Conservation (phyloP, 2,329 filamentous ascomycete genomes). For the Sporothrix schenckii region DNA sequence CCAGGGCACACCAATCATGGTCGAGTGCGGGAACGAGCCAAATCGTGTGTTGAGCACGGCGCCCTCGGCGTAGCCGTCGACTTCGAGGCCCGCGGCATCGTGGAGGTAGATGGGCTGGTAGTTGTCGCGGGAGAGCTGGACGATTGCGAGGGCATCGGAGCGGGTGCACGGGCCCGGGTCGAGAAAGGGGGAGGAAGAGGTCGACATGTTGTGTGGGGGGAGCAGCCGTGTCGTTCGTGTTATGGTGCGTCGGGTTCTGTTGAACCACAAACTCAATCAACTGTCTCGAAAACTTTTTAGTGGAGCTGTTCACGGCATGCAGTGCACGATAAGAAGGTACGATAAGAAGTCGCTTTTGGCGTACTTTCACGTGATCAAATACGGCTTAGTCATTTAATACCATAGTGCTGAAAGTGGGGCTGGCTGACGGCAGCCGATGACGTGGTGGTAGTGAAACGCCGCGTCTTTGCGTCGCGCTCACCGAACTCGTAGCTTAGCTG, state of each 20-base stretch:
- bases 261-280: neutral
- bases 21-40: slow-evolving; percentile 83
- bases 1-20: slow-evolving; percentile 78
- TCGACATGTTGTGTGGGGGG: neutral
- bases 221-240: slow-evolving; percentile 21
- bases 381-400: slow-evolving; percentile 7
- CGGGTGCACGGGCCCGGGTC: slow-evolving; percentile 66
- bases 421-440: neutral
- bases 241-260: neutral
- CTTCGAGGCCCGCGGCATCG: slow-evolving; percentile 58
- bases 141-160: slow-evolving; percentile 71
- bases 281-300: slow-evolving; percentile 28
- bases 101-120: slow-evolving; percentile 74
- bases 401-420: neutral
- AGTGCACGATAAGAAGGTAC: neutral
- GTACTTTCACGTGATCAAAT: too few species aligned
- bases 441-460: slow-evolving; percentile 23
- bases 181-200: slow-evolving; percentile 72
- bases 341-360: neutral
- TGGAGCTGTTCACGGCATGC: neutral
- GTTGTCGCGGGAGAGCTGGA: slow-evolving; percentile 86
- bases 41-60: slow-evolving; percentile 89
- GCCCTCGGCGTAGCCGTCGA: slow-evolving; percentile 74
- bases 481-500: too few species aligned
- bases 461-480: neutral